Base-by-base conservation (phyloP, 768 basidiomycete genomes). In the Leucocoprinus sp. region DNA sequence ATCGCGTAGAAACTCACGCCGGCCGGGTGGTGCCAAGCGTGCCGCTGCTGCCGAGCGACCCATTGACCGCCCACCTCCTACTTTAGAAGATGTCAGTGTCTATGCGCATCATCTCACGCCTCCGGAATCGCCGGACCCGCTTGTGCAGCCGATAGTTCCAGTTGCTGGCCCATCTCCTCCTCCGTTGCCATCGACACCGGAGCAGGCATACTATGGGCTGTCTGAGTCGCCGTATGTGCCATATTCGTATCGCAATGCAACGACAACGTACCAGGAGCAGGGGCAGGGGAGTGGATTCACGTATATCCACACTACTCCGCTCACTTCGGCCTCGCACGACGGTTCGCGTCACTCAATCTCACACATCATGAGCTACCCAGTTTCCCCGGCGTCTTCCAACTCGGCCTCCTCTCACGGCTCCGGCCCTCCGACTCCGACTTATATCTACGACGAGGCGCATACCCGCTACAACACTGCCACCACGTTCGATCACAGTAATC, bases 1-100 rank as follows among this genome's bases (percentile, higher is more conserved):
- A 40, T 88, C 85, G 0, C 74, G 85, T 23, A 66, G 85, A 38
- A 78, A 70, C 56, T 79, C 83, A 0, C 74, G 78, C 1, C 72
- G 82, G 31, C 74, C 76, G 54, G 60, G 55, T 35, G 50, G 59
- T 45, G 49, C 55, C 51, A 57, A 65, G 57, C 62, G 64, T 22
- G 38, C 31, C 21, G 19, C 27, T 11, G 38, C 31, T 18, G 37
- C 37, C 14, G 12, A n/a, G n/a, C n/a, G n/a, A n/a, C n/a, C n/a
- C n/a, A n/a, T n/a, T n/a, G n/a, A n/a, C n/a, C n/a, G n/a, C n/a
- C n/a, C n/a, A n/a, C n/a, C n/a, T n/a, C n/a, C n/a, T n/a, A n/a
- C n/a, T n/a, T n/a, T n/a, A n/a, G n/a, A n/a, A n/a, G n/a, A 17
- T 1, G 45, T 15, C 24, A 42, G 9, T 23, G 44, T 38, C 15